These are phyloP conservation scores for Rutstroemia sp. DNA, from an alignment of 2,329 filamentous ascomycete genomes.

Conservation along the genomic window DNA sequence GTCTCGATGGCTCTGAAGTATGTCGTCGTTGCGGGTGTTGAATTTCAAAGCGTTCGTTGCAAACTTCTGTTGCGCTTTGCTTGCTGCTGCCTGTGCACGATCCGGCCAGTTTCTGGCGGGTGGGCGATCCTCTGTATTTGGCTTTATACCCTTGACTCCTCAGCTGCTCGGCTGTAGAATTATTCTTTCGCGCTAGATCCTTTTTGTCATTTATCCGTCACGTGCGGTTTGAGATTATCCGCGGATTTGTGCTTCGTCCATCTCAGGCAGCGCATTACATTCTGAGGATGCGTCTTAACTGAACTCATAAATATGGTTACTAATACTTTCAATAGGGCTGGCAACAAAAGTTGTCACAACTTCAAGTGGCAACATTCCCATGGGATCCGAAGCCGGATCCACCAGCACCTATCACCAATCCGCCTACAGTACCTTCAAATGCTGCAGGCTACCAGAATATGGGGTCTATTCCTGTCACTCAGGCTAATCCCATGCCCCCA, in stretches of 20 bases:
- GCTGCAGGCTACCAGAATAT: conserved; percentile 24
- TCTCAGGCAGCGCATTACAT: not conserved
- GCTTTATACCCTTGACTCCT: conserved; percentile 26
- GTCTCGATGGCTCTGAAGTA: not conserved
- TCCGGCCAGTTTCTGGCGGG: conserved; percentile 18
- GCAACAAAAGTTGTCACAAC: conserved; percentile 82
- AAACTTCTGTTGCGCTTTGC: not conserved
- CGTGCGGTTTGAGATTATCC: conserved; percentile 10
- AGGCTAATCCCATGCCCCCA: conserved; percentile 7
- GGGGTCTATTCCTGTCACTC: conserved; percentile 16
- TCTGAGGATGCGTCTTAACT: too few species aligned
- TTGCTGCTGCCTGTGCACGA: conserved; percentile 17
- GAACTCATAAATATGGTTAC: not conserved
- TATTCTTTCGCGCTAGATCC: conserved; percentile 20
- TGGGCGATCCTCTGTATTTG: conserved; percentile 30
- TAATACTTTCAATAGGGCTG: conserved; percentile 60
- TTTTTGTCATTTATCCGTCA: conserved; percentile 14
- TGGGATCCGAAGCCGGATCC: conserved; percentile 85
- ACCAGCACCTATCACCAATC: conserved; percentile 33
- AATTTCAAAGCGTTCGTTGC: not conserved
- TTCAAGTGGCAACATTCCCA: conserved; percentile 81
- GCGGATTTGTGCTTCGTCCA: not conserved
- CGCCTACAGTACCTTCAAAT: conserved; percentile 29
- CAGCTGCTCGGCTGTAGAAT: conserved; percentile 21
- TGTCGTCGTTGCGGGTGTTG: not conserved